Conservation (phyloP, 441 rosid species). For the Gossypium gossypioides region DNA sequence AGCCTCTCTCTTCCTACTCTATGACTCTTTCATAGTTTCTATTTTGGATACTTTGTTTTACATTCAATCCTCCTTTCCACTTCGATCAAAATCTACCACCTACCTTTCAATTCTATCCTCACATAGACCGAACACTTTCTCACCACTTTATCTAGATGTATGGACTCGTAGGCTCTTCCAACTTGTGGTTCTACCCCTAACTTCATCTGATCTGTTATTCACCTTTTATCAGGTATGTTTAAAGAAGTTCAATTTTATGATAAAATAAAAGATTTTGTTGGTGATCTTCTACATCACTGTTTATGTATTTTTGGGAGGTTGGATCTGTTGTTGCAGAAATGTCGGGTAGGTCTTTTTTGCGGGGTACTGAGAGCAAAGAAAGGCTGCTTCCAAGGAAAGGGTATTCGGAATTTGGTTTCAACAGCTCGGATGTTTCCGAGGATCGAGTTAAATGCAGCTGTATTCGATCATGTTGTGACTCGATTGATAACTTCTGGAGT, state of each 20-base stretch:
- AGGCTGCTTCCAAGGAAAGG: conserved; percentile 38
- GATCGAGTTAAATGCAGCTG: conserved; percentile 31
- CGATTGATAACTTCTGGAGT: conserved; percentile 29
- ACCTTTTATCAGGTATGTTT: background rate
- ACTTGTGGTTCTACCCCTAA: background rate
- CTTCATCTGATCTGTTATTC: conserved; percentile 1
- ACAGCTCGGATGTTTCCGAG: conserved; percentile 26
- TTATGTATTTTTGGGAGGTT: background rate
- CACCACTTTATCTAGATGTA: background rate
- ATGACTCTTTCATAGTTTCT: background rate
- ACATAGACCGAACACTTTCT: too few species aligned
- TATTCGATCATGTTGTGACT: conserved; percentile 38
- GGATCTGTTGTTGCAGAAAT: conserved; percentile 15
- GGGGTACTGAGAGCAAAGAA: conserved; percentile 41
- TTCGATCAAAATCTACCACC: background rate
- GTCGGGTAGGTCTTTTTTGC: conserved; percentile 36
- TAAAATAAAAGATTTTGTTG: background rate
- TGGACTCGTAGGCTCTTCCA: background rate
- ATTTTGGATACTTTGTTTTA: background rate
- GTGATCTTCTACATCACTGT: background rate
- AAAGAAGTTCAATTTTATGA: background rate
- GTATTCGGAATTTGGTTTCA: conserved; percentile 37
- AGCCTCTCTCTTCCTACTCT: background rate
- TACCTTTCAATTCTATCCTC: background rate
- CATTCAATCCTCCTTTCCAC: background rate